Evolutionary conservation across 306 rosid genomes (phyloP), one percentile per base, ranked within the genome.

Genomic region (Cucurbita moschata): DNA sequence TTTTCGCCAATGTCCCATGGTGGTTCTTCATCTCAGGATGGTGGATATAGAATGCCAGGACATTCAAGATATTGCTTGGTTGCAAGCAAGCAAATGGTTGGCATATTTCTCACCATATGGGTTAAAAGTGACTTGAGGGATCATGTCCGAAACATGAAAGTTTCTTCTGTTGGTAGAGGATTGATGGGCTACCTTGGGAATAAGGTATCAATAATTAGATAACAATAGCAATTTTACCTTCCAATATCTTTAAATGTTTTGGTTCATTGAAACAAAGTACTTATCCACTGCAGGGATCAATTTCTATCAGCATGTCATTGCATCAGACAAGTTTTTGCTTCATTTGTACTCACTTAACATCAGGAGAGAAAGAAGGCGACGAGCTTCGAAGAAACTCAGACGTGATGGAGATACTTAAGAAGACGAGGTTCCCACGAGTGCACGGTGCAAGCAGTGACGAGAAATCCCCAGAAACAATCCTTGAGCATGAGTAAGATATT

Each of bases 21-120:
- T 42, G 92, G 87, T 84, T 81, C 85, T 61, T 80, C 86, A 71
- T 62, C 88, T n/a, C 92, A 84, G 78, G 97, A 90, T 55, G 96
- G 87, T 55, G 97, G 96, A 75, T 83, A 82, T 78, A 77, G 87
- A 79, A 87, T 89, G 86, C 94, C 89, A 6, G 96, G 88, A 78
- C 83, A 77, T 76, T 89, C 96, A 11, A 88, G 96, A 80, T 95
- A 95, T 84, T 91, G 97, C 85, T 89, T 95, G 54, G 99, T 91
- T 71, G 97, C 96, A 18, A 91, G 97, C 79, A 95, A 95, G 83
- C 99, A 95, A 87, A 95, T 95, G 99, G 99, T 95, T 76, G 97
- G 99, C 71, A 88, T 95, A 82, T 95, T 84, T 80, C 99, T 95
- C 77, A 95, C 97, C 47, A 78, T 95, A 47, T 95, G 99, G 99